Evolutionary conservation across 495 filamentous ascomycete species (phyloP).

Genomic region (Margaritispora aquatica): DNA sequence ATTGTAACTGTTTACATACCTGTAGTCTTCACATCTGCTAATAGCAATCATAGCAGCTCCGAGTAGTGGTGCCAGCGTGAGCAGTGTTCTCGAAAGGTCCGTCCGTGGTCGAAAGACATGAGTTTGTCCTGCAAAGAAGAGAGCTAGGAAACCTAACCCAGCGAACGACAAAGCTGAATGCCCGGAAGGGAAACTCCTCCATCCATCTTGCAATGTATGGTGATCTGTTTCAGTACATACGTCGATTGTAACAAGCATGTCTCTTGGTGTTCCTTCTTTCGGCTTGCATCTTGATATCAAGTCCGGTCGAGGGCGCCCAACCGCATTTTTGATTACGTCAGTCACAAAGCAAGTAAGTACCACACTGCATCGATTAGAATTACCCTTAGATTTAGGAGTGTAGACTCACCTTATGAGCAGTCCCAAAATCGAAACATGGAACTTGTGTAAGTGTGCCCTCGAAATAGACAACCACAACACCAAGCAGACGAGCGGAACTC

Average conservation of each 20-base stretch:
- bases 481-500: constrained; percentile 61
- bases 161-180: constrained; percentile 83
- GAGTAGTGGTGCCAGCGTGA: constrained; percentile 63
- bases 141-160: constrained; percentile 74
- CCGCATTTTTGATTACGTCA: constrained; percentile 86
- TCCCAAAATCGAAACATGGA: constrained; percentile 79
- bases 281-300: constrained; percentile 85
- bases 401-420: constrained; percentile 54
- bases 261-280: constrained; percentile 49
- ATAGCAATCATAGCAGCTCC: constrained; percentile 85
- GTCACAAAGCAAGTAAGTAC: constrained; percentile 79
- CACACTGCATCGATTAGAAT: background rate
- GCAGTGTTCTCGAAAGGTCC: constrained; percentile 60
- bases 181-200: constrained; percentile 87
- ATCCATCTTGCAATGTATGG: constrained; percentile 83
- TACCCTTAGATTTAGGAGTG: background rate
- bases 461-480: constrained; percentile 56
- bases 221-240: constrained; percentile 76
- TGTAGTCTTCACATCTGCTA: constrained; percentile 86
- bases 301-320: constrained; percentile 87
- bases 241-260: constrained; percentile 63
- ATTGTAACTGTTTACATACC: constrained; percentile 1
- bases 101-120: constrained; percentile 69
- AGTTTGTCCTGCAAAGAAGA: constrained; percentile 76
- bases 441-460: constrained; percentile 63